Evolutionary conservation across 1,284 basidiomycete genomes (phyloP), one percentile per base, ranked within the genome.

Genomic region (Malassezia japonica): DNA sequence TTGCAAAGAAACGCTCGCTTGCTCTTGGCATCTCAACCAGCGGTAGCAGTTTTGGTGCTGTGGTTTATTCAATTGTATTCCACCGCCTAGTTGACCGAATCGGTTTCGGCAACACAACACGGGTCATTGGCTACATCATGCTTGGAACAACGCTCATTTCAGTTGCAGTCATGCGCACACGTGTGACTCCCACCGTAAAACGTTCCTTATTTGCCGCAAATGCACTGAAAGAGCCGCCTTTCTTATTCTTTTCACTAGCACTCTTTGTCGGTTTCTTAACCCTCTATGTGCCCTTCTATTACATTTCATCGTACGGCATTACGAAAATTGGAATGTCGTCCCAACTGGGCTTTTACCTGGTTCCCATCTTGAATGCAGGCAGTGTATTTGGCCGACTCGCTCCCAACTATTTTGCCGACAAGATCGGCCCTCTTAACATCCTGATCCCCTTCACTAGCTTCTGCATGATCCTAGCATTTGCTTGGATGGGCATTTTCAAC

Each of bases 341-440:
- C 2, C 4, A 36, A 5, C 36, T 57, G 16, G 23, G 40, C 1
- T 54, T 56, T 20, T 66, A 66, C 47, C 51, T 59, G 28, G 45
- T 66, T 2, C 47, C 62, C 28, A 60, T 68, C 36, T 46, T 64
- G 36, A 68, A 68, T 38, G 62, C 62, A 25, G 50, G 57, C 18
- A 59, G 54, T 1, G 55, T 59, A 5, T 52, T 73, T 16, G 72
- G 74, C 15, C 73, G 74, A 33, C 64, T 74, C 20, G 23, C 63
- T 5, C 61, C 73, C 12, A 73, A 72, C 34, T 45, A 72, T 6
- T 33, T 73, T 1, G 74, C 74, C 0, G 73, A 74, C 45, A 55
- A 59, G 9, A 55, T 60, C 7, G 74, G 74, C 1, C 58, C 60
- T n/a, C 59, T 74, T 52, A 74, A 75, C 61, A 64, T 67, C 24